Conservation (phyloP, 345 rosid genomes). For the Populus ilicifolia region DNA sequence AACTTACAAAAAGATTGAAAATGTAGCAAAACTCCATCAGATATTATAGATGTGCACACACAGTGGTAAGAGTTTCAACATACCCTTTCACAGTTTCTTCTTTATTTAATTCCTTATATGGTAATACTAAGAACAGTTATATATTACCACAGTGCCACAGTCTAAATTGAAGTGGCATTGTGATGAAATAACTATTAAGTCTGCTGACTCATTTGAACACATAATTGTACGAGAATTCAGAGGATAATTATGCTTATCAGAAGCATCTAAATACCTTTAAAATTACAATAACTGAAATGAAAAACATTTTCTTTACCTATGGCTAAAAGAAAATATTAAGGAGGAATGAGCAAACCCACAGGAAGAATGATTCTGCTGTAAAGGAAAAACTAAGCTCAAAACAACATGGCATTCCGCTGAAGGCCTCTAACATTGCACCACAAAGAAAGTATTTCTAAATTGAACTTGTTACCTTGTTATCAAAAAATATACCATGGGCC, state of each 20-base stretch:
- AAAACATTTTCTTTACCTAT: background rate
- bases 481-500: conserved; percentile 69
- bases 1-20: background rate
- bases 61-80: background rate
- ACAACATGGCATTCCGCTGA: background rate
- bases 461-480: conserved; percentile 57
- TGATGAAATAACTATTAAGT: background rate
- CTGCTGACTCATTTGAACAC: background rate
- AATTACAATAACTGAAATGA: background rate
- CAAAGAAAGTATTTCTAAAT: background rate
- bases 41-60: background rate
- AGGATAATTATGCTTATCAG: background rate
- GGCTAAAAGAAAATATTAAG: background rate
- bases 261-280: background rate
- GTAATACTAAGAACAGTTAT: background rate
- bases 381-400: background rate
- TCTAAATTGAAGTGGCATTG: background rate
- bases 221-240: background rate
- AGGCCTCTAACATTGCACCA: background rate
- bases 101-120: background rate
- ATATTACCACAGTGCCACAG: background rate
- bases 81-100: background rate
- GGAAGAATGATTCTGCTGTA: background rate
- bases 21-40: background rate
- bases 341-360: background rate